Percentiles rank a stretch among this genome's conserved stretches.
Evolutionary conservation across 2,329 filamentous ascomycete species (phyloP).

Genomic region (Ophiostoma triangulosporum): DNA sequence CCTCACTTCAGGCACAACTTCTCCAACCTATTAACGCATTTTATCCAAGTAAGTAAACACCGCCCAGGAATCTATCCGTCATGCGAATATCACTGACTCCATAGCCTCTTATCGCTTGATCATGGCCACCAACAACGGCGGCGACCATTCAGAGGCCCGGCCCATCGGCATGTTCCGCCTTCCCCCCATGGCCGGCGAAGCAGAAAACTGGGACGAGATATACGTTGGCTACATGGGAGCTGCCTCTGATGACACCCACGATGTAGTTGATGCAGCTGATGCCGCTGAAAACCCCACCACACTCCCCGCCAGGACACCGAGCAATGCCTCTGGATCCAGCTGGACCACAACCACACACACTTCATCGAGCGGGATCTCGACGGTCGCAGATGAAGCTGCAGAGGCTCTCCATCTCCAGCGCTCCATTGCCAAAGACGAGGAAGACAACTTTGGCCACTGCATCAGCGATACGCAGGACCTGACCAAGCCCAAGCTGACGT

Average conservation of each 20-base stretch:
- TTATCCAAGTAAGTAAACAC: too few relatives aligned
- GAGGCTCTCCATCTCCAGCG: neutral
- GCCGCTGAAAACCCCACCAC: too few relatives aligned
- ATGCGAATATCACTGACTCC: too few relatives aligned
- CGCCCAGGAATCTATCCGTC: too few relatives aligned
- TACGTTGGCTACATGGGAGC: neutral
- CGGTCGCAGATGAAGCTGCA: neutral
- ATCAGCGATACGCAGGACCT: neutral
- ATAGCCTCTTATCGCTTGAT: neutral
- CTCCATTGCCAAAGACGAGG: neutral
- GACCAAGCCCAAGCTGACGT: neutral
- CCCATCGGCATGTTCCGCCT: neutral
- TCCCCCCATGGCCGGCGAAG: neutral
- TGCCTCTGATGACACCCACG: neutral
- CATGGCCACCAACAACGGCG: neutral
- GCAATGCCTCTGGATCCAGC: neutral
- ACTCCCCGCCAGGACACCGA: neutral
- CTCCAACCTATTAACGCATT: too few relatives aligned
- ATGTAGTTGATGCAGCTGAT: too few relatives aligned
- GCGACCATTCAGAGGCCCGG: neutral
- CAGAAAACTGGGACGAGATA: conserved; percentile 1
- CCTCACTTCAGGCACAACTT: neutral
- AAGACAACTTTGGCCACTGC: neutral
- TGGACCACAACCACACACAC: neutral
- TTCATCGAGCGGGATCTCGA: neutral